Percentiles rank a stretch among this genome's conserved stretches.
These are phyloP conservation scores for Cercospora janseana DNA, from an alignment of 2,329 filamentous ascomycete genomes.

Conservation along the genomic window DNA sequence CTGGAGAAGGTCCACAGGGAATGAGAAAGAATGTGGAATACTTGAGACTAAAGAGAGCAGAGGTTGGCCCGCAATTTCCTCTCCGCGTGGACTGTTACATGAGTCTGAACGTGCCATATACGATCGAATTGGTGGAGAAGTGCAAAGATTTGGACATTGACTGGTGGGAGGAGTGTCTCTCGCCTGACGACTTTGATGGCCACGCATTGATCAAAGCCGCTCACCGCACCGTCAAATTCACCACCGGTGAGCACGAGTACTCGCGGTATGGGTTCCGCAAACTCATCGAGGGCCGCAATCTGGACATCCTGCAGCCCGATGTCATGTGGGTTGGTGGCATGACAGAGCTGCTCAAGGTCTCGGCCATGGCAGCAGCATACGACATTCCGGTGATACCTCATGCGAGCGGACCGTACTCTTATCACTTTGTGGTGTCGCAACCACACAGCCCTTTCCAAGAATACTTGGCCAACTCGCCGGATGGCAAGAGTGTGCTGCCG, in stretches of 20 bases:
- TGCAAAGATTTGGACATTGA: constrained; percentile 83
- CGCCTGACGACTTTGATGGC: constrained; percentile 87
- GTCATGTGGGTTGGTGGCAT: constrained; percentile 97
- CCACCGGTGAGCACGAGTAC: constrained; percentile 93
- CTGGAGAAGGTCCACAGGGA: constrained; percentile 79
- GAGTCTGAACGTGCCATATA: constrained; percentile 89
- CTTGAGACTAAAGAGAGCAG: constrained; percentile 77
- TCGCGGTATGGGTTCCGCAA: constrained; percentile 93
- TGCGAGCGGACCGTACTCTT: constrained; percentile 89
- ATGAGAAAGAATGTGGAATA: constrained; percentile 88
- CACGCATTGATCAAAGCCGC: constrained; percentile 87
- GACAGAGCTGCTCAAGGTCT: constrained; percentile 86
- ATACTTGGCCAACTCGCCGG: constrained; percentile 88
- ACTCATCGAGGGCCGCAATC: constrained; percentile 83
- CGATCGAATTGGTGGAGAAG: constrained; percentile 82
- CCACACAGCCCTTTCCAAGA: constrained; percentile 93
- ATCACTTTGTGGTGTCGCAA: constrained; percentile 93
- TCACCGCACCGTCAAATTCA: constrained; percentile 88
- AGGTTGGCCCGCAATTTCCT: constrained; percentile 84
- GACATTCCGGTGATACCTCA: constrained; percentile 95
- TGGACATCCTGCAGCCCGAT: constrained; percentile 92
- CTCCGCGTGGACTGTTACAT: constrained; percentile 97
- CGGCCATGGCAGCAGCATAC: constrained; percentile 86
- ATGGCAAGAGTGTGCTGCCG: constrained; percentile 83
- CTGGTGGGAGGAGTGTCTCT: constrained; percentile 96